Conservation (phyloP, 495 filamentous ascomycete genomes). For the Tuber aestivum region DNA sequence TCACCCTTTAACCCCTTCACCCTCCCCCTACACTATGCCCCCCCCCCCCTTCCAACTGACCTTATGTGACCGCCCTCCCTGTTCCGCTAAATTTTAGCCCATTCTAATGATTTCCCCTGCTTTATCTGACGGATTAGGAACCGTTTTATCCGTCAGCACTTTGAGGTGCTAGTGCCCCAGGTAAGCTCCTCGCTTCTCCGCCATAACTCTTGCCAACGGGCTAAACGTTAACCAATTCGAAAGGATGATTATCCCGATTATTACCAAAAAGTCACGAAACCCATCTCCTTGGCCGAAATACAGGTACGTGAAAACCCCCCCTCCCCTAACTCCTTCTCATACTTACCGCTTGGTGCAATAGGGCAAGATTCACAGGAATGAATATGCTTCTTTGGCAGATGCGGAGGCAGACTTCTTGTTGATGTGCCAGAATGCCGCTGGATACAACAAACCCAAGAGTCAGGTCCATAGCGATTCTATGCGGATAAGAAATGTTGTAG, state of each 20-base stretch:
- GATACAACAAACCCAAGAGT: conserved; percentile 42
- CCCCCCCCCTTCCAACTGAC: neutral
- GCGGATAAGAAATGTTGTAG: conserved; percentile 35
- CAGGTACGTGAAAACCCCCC: conserved; percentile 41
- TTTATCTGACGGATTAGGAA: conserved; percentile 35
- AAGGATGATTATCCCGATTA: conserved; percentile 51
- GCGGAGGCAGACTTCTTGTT: conserved; percentile 37
- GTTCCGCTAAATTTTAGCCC: neutral
- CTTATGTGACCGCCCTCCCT: neutral
- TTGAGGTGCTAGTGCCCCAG: conserved; percentile 39
- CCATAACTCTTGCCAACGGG: conserved; percentile 4
- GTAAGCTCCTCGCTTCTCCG: conserved; percentile 32
- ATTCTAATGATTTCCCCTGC: conserved; percentile 18
- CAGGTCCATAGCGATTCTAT: conserved; percentile 41
- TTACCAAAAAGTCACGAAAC: conserved; percentile 52
- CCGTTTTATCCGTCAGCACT: conserved; percentile 39
- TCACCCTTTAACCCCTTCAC: neutral
- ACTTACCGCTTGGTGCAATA: conserved; percentile 25
- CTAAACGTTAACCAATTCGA: conserved; percentile 18
- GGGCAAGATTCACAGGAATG: conserved; percentile 34
- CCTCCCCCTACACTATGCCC: neutral
- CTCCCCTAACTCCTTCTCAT: conserved; percentile 7
- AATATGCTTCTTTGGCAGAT: conserved; percentile 35
- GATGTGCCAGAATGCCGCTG: conserved; percentile 41
- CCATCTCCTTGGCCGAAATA: conserved; percentile 55